Conservation (phyloP, 2,329 filamentous ascomycete genomes). For the Colletotrichum sp. region DNA sequence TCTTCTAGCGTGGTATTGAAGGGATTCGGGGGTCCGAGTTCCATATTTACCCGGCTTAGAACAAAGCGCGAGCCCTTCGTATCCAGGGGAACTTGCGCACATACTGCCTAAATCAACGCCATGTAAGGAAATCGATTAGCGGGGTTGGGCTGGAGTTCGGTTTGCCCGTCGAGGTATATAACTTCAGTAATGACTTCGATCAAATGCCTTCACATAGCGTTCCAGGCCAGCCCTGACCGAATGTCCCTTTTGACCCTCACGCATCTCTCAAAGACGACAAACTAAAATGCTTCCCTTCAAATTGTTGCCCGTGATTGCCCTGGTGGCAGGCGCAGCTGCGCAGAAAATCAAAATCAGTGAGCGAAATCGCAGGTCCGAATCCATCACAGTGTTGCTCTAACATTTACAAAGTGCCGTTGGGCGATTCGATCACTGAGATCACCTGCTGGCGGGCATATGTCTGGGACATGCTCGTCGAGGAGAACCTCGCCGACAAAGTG, state of each 20-base stretch:
- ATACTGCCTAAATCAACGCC: neutral
- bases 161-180: neutral
- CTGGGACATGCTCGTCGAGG: conserved; percentile 42
- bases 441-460: conserved; percentile 49
- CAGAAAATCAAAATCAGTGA: conserved; percentile 9
- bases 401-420: conserved; percentile 32
- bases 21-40: neutral
- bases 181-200: neutral
- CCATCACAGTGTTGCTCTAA: neutral
- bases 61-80: neutral
- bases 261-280: neutral
- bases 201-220: neutral
- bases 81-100: neutral
- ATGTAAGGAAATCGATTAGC: neutral
- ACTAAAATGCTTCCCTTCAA: neutral
- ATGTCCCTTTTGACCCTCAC: too few species aligned
- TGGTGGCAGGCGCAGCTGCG: neutral
- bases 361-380: neutral
- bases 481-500: conserved; percentile 36
- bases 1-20: neutral
- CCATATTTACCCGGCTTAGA: neutral
- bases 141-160: neutral
- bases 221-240: neutral
- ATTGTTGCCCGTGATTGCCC: neutral
- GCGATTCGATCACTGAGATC: conserved; percentile 50